phyloP scores from a whole-genome alignment of 208 protist species.

The Acanthamoeba healyi region DNA sequence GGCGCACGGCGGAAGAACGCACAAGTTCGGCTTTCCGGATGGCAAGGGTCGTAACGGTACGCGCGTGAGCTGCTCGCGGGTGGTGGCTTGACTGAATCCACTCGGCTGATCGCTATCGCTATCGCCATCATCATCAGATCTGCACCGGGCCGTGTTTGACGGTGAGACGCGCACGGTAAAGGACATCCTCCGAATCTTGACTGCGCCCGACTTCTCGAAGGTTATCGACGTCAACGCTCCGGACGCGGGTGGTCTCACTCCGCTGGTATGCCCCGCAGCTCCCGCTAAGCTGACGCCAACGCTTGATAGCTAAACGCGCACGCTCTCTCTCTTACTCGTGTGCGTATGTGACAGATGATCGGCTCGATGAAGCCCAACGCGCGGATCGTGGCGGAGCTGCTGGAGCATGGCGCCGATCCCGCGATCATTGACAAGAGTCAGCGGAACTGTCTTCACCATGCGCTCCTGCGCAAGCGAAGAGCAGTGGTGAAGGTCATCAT shows the following conservation, averaged over 20 bases:
- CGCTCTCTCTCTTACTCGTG: not conserved
- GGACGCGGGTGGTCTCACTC: not conserved
- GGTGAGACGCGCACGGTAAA: not conserved
- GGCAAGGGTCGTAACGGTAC: not conserved
- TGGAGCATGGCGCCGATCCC: constrained; percentile 13
- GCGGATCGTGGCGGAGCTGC: not conserved
- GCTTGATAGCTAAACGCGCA: too few relatives aligned
- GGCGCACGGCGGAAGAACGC: not conserved
- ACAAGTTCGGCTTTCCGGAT: not conserved
- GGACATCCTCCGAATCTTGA: not conserved
- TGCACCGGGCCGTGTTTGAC: not conserved
- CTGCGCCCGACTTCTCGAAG: not conserved
- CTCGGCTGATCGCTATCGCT: not conserved
- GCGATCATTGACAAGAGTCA: not conserved
- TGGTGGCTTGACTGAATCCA: not conserved
- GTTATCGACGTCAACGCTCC: not conserved
- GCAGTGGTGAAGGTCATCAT: constrained; percentile 29
- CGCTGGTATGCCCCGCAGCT: constrained; percentile 8
- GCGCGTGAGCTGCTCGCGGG: too few relatives aligned
- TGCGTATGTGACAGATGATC: not conserved
- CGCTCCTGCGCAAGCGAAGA: constrained; percentile 27
- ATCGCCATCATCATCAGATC: not conserved
- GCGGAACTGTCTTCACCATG: not conserved
- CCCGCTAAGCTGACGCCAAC: too few relatives aligned
- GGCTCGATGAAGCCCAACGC: constrained; percentile 27